Conservation (phyloP, 208 protist species). For the Crithidia sp. region DNA sequence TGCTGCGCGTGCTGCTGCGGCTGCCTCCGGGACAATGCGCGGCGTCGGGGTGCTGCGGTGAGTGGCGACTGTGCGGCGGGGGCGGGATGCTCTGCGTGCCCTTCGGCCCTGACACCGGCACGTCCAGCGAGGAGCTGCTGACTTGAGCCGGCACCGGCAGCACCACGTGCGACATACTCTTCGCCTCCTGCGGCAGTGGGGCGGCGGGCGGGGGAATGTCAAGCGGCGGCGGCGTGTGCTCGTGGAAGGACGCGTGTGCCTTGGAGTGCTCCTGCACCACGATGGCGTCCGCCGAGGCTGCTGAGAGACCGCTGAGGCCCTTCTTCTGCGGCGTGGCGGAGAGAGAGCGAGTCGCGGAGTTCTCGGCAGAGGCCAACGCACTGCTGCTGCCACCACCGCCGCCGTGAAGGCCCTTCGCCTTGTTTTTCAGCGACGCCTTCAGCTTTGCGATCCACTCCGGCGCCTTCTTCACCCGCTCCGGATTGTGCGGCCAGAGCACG, state of each 20-base stretch:
- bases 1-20: conserved; percentile 23
- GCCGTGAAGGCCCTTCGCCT: conserved; percentile 7
- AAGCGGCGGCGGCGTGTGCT: background rate
- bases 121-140: conserved; percentile 20
- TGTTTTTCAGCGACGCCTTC: conserved; percentile 27
- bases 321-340: conserved; percentile 36
- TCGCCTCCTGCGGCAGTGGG: conserved; percentile 5
- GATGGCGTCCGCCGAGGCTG: conserved; percentile 49
- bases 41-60: background rate
- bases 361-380: background rate
- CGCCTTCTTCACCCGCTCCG: conserved; percentile 34
- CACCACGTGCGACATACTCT: conserved; percentile 3
- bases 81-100: background rate
- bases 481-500: conserved; percentile 48
- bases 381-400: background rate
- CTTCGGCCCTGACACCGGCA: background rate
- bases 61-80: background rate
- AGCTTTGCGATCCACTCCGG: conserved; percentile 47
- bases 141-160: background rate
- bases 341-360: conserved; percentile 7
- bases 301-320: conserved; percentile 33
- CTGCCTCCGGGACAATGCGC: background rate
- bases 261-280: conserved; percentile 22
- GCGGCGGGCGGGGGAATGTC: background rate
- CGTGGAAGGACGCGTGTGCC: conserved; percentile 1